These are phyloP conservation scores for Pleurotus ostreatus DNA, from an alignment of 768 basidiomycete species.

Conservation along the genomic window DNA sequence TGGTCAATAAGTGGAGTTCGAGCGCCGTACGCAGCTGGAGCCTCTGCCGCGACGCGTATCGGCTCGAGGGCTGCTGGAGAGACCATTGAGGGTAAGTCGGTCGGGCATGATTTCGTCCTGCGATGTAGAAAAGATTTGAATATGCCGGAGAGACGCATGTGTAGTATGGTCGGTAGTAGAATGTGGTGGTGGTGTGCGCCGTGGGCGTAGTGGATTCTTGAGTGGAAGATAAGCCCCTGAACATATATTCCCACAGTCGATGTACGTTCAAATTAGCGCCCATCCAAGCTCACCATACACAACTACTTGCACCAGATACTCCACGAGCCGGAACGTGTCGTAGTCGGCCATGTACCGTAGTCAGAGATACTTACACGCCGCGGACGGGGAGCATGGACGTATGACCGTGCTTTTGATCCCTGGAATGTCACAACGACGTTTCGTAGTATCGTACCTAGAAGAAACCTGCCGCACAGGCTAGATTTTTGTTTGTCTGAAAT, in stretches of 20 bases:
- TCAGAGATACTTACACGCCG: too few relatives aligned
- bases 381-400: too few relatives aligned
- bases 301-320: too few relatives aligned
- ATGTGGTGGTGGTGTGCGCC: not conserved
- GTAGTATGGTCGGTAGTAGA: not conserved
- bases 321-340: too few relatives aligned
- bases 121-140: conserved; percentile 34
- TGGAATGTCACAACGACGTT: too few relatives aligned
- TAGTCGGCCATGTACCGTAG: too few relatives aligned
- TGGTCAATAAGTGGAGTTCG: conserved; percentile 1
- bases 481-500: too few relatives aligned
- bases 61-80: not conserved
- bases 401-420: too few relatives aligned
- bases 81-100: conserved; percentile 23
- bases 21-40: not conserved
- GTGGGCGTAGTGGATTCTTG: not conserved
- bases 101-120: conserved; percentile 41
- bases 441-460: too few relatives aligned
- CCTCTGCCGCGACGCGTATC: not conserved
- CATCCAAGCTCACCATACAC: too few relatives aligned
- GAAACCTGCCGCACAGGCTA: too few relatives aligned
- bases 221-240: not conserved
- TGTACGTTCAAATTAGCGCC: not conserved
- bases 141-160: conserved; percentile 6
- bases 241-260: not conserved